These are phyloP conservation scores for Xylaria sp. DNA, from an alignment of 2,329 filamentous ascomycete species.

Conservation along the genomic window DNA sequence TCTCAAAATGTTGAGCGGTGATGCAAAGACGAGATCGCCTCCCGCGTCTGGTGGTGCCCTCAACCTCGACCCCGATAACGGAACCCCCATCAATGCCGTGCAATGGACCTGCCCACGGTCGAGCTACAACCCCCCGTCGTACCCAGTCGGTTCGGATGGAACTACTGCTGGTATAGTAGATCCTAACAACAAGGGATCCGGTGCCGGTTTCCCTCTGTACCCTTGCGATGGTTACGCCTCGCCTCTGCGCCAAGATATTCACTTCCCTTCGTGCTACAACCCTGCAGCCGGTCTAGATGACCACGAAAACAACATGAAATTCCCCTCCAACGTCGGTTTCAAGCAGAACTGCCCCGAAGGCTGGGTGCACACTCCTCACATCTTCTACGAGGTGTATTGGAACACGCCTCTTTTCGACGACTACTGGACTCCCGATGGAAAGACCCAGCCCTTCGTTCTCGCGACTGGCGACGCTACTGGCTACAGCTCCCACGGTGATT, in stretches of 20 bases:
- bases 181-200: conserved; percentile 64
- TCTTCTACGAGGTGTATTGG: conserved; percentile 72
- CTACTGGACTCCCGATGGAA: conserved; percentile 66
- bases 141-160: conserved; percentile 66
- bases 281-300: conserved; percentile 68
- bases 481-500: conserved; percentile 77
- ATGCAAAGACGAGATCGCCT: conserved; percentile 67
- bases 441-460: conserved; percentile 73
- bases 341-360: conserved; percentile 66
- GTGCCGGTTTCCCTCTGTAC: conserved; percentile 75
- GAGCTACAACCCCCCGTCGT: conserved; percentile 62
- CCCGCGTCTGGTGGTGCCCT: conserved; percentile 63
- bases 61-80: conserved; percentile 64
- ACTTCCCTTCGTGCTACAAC: conserved; percentile 81
- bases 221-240: conserved; percentile 73
- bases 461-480: conserved; percentile 77
- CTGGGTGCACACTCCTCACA: conserved; percentile 65
- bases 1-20: conserved; percentile 77
- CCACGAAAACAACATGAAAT: conserved; percentile 74
- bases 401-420: conserved; percentile 64
- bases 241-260: conserved; percentile 72
- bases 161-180: conserved; percentile 65
- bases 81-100: conserved; percentile 61
- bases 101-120: conserved; percentile 71
- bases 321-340: conserved; percentile 63